Evolutionary conservation across 768 basidiomycete genomes (phyloP).

Genomic region (Cyathus striatus): DNA sequence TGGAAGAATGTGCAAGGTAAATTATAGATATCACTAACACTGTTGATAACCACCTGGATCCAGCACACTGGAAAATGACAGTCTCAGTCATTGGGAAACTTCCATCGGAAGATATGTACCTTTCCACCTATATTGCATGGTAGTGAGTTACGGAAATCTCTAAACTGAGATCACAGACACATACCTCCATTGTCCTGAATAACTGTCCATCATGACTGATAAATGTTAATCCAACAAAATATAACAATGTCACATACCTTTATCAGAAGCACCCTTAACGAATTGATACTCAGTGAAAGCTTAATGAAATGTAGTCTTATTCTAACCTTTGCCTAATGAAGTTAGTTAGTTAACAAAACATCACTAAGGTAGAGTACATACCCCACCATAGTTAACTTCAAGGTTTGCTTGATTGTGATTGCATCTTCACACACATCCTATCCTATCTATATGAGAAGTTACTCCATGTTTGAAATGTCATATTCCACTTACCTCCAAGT

Average conservation of each 20-base stretch:
- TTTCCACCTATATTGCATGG: slow-evolving; percentile 10
- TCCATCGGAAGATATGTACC: slow-evolving; percentile 2
- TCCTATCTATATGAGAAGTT: neutral
- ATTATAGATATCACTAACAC: slow-evolving; percentile 12
- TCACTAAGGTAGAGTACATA: slow-evolving; percentile 11
- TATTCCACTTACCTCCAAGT: slow-evolving; percentile 18
- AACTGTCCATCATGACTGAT: no score
- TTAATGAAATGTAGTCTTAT: neutral
- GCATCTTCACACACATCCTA: slow-evolving; percentile 33
- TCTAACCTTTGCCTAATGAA: neutral
- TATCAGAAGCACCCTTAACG: slow-evolving; percentile 25
- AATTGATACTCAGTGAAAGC: slow-evolving; percentile 18
- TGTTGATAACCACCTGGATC: slow-evolving; percentile 26
- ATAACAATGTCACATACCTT: no score
- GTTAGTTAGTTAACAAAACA: neutral
- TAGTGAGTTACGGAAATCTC: no score
- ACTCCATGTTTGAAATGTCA: neutral
- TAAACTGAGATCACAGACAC: neutral
- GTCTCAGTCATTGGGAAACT: neutral
- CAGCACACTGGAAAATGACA: neutral
- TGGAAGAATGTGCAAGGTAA: neutral
- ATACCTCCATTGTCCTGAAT: slow-evolving; percentile 32
- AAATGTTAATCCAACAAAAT: no score
- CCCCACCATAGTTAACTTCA: slow-evolving; percentile 30
- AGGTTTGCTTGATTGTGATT: slow-evolving; percentile 33